A percentile compares a stretch with the other conserved stretches of the same genome.
Conservation (phyloP, 805 yeast species). For the Cyberlindnera euphorbiiphila region DNA sequence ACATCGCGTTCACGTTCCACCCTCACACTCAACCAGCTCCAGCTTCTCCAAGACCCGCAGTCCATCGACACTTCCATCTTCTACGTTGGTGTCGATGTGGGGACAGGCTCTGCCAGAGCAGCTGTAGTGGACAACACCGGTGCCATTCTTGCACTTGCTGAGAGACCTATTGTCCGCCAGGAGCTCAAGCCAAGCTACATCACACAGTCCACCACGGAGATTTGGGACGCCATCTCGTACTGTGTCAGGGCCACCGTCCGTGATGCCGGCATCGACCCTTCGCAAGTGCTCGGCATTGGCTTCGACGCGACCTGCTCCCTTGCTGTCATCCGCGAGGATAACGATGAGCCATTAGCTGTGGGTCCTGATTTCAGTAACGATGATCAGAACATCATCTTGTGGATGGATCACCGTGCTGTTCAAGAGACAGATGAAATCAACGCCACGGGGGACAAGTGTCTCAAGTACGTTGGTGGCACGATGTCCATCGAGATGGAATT, state of each 20-base stretch:
- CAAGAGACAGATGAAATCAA: slow-evolving; percentile 78
- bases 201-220: slow-evolving; percentile 86
- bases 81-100: slow-evolving; percentile 88
- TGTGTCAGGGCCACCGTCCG: slow-evolving; percentile 73
- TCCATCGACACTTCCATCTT: slow-evolving; percentile 30
- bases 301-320: slow-evolving; percentile 97
- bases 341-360: slow-evolving; percentile 74
- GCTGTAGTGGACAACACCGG: slow-evolving; percentile 84
- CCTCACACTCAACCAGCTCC: slow-evolving; percentile 26
- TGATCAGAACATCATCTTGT: slow-evolving; percentile 79
- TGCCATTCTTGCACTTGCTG: slow-evolving; percentile 72
- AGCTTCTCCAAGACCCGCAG: slow-evolving; percentile 26
- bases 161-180: slow-evolving; percentile 74
- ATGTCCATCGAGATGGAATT: slow-evolving; percentile 99
- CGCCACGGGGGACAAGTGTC: slow-evolving; percentile 69
- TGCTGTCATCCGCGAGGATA: slow-evolving; percentile 66
- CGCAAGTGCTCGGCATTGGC: slow-evolving; percentile 77
- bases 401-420: slow-evolving; percentile 98
- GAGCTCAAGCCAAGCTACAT: slow-evolving; percentile 69
- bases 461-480: slow-evolving; percentile 93
- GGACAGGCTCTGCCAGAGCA: slow-evolving; percentile 98
- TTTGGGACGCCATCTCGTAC: slow-evolving; percentile 83
- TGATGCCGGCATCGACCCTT: slow-evolving; percentile 70
- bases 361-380: slow-evolving; percentile 82
- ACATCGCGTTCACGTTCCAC: slow-evolving; percentile 27